These are phyloP conservation scores for Hanseniaspora jakobsenii DNA, from an alignment of 805 yeast genomes.

Conservation along the genomic window DNA sequence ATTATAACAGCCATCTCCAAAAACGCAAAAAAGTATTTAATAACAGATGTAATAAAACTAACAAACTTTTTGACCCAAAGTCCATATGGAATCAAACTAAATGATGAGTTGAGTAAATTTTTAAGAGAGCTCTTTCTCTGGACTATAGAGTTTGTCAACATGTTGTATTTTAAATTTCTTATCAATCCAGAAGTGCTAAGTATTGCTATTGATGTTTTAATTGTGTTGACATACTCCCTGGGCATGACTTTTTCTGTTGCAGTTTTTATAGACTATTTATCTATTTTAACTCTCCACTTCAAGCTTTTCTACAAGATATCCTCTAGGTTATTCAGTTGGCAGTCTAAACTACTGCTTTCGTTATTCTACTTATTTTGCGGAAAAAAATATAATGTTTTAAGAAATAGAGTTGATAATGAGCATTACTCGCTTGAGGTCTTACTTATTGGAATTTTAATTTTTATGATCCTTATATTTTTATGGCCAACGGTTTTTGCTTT, in stretches of 20 bases:
- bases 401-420: conserved; percentile 76
- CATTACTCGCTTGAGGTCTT: conserved; percentile 79
- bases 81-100: conserved; percentile 89
- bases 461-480: conserved; percentile 64
- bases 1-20: conserved; percentile 30
- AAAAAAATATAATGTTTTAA: conserved; percentile 67
- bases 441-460: conserved; percentile 75
- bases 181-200: conserved; percentile 24
- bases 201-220: conserved; percentile 23
- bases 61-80: conserved; percentile 70
- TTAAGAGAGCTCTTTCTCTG: conserved; percentile 78
- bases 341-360: conserved; percentile 53
- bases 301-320: conserved; percentile 67
- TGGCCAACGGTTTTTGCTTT: conserved; percentile 83
- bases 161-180: conserved; percentile 22
- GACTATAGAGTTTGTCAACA: conserved; percentile 62
- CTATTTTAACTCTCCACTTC: conserved; percentile 56
- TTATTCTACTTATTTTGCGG: conserved; percentile 81
- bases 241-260: conserved; percentile 68
- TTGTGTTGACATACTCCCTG: conserved; percentile 34
- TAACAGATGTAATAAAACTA: conserved; percentile 35
- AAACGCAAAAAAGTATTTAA: conserved; percentile 22
- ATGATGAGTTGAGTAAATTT: conserved; percentile 72
- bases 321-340: conserved; percentile 68
- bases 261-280: conserved; percentile 49